Percentiles rank a stretch among this genome's conserved stretches.
phyloP scores from a whole-genome alignment of 2,329 filamentous ascomycete genomes.

The Colletotrichum siamense region DNA sequence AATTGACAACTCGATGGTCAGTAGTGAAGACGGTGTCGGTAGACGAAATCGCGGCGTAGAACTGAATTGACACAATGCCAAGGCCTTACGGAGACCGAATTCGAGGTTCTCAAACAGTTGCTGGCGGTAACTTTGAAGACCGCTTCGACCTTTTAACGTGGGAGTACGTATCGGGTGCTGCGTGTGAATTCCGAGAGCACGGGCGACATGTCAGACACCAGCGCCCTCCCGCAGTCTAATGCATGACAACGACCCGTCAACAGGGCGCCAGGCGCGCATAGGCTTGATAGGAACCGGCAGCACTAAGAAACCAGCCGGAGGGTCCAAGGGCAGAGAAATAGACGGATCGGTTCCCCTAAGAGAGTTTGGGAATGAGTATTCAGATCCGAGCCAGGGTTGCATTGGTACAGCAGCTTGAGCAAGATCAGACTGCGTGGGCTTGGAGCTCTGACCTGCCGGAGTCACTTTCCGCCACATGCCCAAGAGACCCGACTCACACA shows the following conservation, averaged over 20 bases:
- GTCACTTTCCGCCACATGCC: neutral
- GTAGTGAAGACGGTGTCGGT: neutral
- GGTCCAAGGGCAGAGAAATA: neutral
- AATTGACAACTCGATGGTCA: neutral
- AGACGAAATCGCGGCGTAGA: neutral
- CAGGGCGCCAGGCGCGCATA: neutral
- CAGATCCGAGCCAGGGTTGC: neutral
- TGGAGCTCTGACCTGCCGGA: neutral
- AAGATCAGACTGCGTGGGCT: neutral
- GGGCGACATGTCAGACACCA: neutral
- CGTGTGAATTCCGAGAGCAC: neutral
- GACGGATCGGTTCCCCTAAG: neutral
- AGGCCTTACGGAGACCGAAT: neutral
- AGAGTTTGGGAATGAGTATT: neutral
- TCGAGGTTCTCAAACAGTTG: conserved; percentile 4
- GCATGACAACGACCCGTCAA: conserved; percentile 13
- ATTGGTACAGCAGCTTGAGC: neutral
- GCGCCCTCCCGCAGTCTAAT: neutral
- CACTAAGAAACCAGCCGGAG: neutral
- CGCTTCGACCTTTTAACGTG: neutral
- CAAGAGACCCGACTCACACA: neutral
- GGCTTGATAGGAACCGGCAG: neutral
- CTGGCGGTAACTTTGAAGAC: neutral
- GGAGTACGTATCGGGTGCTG: neutral
- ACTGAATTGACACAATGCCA: conserved; percentile 13